A percentile compares a stretch with the other conserved stretches of the same genome.
Evolutionary conservation across 192 early-diverging fungal genomes (phyloP).

Genomic region (Kappamyces sp.): DNA sequence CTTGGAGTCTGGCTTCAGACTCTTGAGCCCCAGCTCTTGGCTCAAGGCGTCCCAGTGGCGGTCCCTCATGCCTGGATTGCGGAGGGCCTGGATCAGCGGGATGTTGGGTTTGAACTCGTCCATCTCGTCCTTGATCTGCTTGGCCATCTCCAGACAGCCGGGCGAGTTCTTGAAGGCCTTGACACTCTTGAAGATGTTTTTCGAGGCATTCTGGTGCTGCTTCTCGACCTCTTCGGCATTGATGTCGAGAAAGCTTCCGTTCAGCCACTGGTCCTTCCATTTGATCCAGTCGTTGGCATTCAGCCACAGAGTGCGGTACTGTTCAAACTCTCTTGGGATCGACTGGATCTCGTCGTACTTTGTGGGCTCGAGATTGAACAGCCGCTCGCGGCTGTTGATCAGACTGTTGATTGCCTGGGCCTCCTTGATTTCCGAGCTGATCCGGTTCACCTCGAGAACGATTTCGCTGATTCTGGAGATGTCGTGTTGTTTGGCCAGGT

Average conservation of each 20-base stretch:
- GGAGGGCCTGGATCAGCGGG: constrained; percentile 51
- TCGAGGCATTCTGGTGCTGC: constrained; percentile 47
- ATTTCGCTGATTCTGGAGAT: constrained; percentile 42
- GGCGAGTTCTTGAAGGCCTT: constrained; percentile 49
- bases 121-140: constrained; percentile 54
- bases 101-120: constrained; percentile 56
- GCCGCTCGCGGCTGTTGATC: constrained; percentile 51
- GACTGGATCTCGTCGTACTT: constrained; percentile 51
- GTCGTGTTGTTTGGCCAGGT: constrained; percentile 49
- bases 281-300: constrained; percentile 53
- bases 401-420: constrained; percentile 39
- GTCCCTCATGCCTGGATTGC: constrained; percentile 58
- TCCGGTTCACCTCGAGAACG: constrained; percentile 45
- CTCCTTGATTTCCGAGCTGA: constrained; percentile 48
- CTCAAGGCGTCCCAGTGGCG: constrained; percentile 52
- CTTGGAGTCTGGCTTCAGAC: constrained; percentile 40
- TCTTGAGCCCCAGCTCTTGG: constrained; percentile 44
- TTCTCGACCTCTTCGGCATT: constrained; percentile 56
- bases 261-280: constrained; percentile 48
- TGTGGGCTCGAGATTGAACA: constrained; percentile 53
- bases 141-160: constrained; percentile 45
- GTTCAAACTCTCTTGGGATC: constrained; percentile 53
- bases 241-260: constrained; percentile 48
- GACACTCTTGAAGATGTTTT: constrained; percentile 50
- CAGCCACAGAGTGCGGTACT: constrained; percentile 52